Evolutionary conservation across 2,329 filamentous ascomycete genomes (phyloP).

Genomic region (Fusarium sp.): DNA sequence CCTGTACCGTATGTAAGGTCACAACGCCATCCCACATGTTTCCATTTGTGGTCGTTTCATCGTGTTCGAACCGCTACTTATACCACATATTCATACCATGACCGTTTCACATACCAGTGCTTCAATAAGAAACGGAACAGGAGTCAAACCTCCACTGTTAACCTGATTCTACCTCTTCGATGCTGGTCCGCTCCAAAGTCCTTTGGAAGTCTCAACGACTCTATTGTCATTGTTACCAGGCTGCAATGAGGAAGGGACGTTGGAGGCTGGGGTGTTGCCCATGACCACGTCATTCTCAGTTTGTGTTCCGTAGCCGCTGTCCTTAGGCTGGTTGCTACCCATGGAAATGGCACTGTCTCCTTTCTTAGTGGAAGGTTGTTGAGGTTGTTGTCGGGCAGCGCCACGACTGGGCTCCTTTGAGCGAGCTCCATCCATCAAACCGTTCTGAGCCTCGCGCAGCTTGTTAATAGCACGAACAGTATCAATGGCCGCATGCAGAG

Average conservation of each 20-base stretch:
- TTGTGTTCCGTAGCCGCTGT: conserved; percentile 63
- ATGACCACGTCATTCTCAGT: conserved; percentile 56
- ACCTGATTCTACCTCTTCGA: conserved; percentile 40
- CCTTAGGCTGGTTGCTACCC: conserved; percentile 50
- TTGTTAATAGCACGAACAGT: conserved; percentile 79
- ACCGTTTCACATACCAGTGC: background rate
- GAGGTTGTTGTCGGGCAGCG: conserved; percentile 23
- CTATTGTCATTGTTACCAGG: conserved; percentile 66
- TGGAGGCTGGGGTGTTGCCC: conserved; percentile 54
- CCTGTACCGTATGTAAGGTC: background rate
- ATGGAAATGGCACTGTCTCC: conserved; percentile 60
- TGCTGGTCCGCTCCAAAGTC: conserved; percentile 64
- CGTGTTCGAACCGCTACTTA: conserved; percentile 1
- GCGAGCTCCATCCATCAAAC: conserved; percentile 70
- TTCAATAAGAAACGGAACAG: background rate
- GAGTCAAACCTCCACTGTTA: background rate
- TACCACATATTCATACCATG: conserved; percentile 7
- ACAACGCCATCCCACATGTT: background rate
- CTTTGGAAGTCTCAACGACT: conserved; percentile 72
- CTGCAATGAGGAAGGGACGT: conserved; percentile 63
- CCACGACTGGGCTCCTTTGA: conserved; percentile 62
- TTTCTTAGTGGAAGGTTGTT: conserved; percentile 46
- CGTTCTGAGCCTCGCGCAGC: conserved; percentile 70
- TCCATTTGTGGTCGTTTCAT: background rate
- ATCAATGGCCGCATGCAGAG: conserved; percentile 76